Evolutionary conservation across 2,329 filamentous ascomycete genomes (phyloP), one percentile per base, ranked within the genome.

Genomic region (Arthrobotrys iridis): DNA sequence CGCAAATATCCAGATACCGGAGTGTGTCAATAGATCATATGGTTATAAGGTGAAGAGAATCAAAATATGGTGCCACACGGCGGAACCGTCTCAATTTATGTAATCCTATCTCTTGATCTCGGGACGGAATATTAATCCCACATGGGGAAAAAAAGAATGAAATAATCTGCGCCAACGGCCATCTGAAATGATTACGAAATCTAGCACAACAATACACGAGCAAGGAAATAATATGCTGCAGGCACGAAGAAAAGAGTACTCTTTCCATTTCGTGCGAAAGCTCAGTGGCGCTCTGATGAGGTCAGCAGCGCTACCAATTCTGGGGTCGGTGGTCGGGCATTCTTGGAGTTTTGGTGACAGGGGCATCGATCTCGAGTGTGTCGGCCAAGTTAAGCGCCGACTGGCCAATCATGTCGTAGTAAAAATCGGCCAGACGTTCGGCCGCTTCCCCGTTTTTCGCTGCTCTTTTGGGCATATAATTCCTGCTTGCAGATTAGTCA

Each of bases 301-400:
- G 63, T 59, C 64, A 58, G 41, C 41, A 60, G 57, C 33, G 15
- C 24, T 40, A 22, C 4, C 22, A 35, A 41, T 62, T 18, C 22
- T 30, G 28, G 30, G 50, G 30, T 55, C 65, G 65, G 55, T 22
- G 55, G 65, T 70, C 65, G 65, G 65, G 22, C 43, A 33, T 45
- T 67, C 33, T 5, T n/a, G 15, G 8, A 26, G 33, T 40, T 52
- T 45, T 22, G 26, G 11, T 18, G 13, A 2, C 55, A 59, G 37
- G 55, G 37, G 37, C 10, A 0, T 6, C 8, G 13, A 22, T 13
- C 2, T 11, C 10, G 26, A 58, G 15, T 11, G 37, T 48, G 46
- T 74, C 70, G 70, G 70, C 35, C 28, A 43, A 43, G n/a, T 11
- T 74, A 67, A 62, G 20, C 60, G 35, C 70, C 70, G 70, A 74